Conservation (phyloP, 1,139 yeast species). For the Candida tropicalis region DNA sequence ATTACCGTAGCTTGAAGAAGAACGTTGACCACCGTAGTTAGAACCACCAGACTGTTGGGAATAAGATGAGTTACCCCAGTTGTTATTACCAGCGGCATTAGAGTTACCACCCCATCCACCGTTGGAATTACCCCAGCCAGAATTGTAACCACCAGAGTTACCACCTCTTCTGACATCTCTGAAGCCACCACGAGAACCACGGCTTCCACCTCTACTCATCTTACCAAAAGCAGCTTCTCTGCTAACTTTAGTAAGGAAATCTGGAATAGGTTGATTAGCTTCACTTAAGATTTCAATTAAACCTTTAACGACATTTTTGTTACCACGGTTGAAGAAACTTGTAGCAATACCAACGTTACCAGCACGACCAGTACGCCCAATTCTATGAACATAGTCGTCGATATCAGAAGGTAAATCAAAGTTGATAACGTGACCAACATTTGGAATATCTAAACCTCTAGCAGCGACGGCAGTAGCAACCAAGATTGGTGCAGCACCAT, state of each 20-base stretch:
- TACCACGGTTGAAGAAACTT: conserved; percentile 96
- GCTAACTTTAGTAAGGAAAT: conserved; percentile 75
- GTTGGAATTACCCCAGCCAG: conserved; percentile 30
- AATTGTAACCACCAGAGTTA: conserved; percentile 31
- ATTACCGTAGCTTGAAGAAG: conserved; percentile 33
- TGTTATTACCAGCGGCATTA: conserved; percentile 14
- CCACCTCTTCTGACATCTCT: conserved; percentile 64
- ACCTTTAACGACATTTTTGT: conserved; percentile 87
- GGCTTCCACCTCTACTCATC: conserved; percentile 53
- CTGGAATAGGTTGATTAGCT: conserved; percentile 97
- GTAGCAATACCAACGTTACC: conserved; percentile 99
- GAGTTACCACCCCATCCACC: conserved; percentile 26
- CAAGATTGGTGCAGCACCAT: conserved; percentile 86
- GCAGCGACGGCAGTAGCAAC: conserved; percentile 99
- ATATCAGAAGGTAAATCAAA: conserved; percentile 95
- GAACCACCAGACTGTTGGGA: conserved; percentile 19
- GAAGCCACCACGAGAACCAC: conserved; percentile 52
- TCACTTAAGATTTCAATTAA: conserved; percentile 84
- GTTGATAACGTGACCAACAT: conserved; percentile 96
- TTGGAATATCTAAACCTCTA: conserved; percentile 99
- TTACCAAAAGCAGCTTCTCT: conserved; percentile 72
- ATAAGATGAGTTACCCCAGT: conserved; percentile 13
- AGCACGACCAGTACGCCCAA: conserved; percentile 99
- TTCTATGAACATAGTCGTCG: conserved; percentile 98
- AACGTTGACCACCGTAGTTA: conserved; percentile 18